Evolutionary conservation across 2,329 filamentous ascomycete genomes (phyloP), one percentile per base, ranked within the genome.

Genomic region (Fusarium euwallaceae): DNA sequence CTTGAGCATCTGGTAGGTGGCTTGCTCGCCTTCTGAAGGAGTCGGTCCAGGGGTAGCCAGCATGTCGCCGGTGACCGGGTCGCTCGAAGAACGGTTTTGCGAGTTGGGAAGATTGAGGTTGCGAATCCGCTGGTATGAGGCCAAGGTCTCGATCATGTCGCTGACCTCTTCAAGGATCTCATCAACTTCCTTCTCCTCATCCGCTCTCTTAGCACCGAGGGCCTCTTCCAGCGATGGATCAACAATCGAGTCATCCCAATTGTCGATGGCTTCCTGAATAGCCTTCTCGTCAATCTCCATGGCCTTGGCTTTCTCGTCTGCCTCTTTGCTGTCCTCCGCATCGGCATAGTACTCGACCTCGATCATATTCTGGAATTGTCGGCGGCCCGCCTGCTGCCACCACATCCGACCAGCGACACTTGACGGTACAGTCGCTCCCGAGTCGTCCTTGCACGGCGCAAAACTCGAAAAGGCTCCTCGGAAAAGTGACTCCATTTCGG

Each of bases 401-500:
- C 93, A 95, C 59, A 95, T 83, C 77, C 90, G 89, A 62, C 91
- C 90, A 69, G 93, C 90, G 60, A 91, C 87, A 37, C 90, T 90
- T 2, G 92, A 90, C 0, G 94, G 90, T 4, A 95, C 86, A 67
- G 95, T 86, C 7, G 94, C 92, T 14, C 88, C 90, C 4, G 92
- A 88, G 79, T 95, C 92, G 81, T 96, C 94, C 76, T 90, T 92
- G 61, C 89, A 91, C 0, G 94, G 94, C 7, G 94, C 94, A 81
- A 95, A 96, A 78, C 92, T 93, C 1, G 93, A 95, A 81, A 95
- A 96, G 2, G 92, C 93, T 64, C 92, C 91, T 34, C 93, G 89
- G 79, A 95, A 96, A 11, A 95, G 84, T 0, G 92, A 88, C 75
- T 95, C 93, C 83, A 95, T 90, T 80, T 93, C 92, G 4, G 90